These are phyloP conservation scores for Decorospora gaudefroyi DNA, from an alignment of 2,329 filamentous ascomycete species.

Conservation along the genomic window DNA sequence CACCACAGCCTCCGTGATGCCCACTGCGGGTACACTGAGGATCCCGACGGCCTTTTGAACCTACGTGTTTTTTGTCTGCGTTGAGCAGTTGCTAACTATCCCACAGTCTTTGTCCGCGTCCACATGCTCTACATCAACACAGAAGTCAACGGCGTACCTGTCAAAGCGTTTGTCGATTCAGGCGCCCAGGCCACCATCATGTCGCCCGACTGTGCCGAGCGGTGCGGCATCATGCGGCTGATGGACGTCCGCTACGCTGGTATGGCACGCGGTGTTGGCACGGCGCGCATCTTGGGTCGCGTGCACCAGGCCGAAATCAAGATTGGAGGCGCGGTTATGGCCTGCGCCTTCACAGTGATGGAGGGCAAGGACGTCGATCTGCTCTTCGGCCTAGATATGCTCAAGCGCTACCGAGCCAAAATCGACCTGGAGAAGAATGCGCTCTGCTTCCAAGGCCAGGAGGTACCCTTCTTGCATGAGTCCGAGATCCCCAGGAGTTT, in stretches of 20 bases:
- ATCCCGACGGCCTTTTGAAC: no score
- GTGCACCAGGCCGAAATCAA: constrained; percentile 95
- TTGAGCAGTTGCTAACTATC: constrained; percentile 18
- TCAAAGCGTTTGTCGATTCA: constrained; percentile 97
- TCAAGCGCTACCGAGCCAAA: constrained; percentile 90
- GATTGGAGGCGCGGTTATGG: constrained; percentile 82
- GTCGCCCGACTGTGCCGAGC: constrained; percentile 89
- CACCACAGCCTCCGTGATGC: neutral
- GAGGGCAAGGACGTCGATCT: constrained; percentile 96
- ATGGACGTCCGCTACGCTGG: constrained; percentile 92
- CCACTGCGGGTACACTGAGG: no score
- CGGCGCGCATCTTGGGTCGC: constrained; percentile 89
- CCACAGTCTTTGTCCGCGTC: constrained; percentile 84
- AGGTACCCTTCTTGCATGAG: constrained; percentile 88
- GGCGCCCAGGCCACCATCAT: constrained; percentile 98
- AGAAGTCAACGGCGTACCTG: constrained; percentile 86
- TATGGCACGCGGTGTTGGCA: constrained; percentile 90
- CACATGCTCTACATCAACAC: constrained; percentile 97
- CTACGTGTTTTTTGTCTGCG: no score
- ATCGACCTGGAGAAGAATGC: constrained; percentile 86
- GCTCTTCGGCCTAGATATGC: constrained; percentile 91
- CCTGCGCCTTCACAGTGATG: constrained; percentile 99
- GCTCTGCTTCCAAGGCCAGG: constrained; percentile 83
- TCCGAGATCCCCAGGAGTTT: constrained; percentile 87
- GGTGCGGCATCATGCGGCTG: constrained; percentile 93